Evolutionary conservation across 495 filamentous ascomycete genomes (phyloP).

Genomic region (Aspergillus sclerotioniger): DNA sequence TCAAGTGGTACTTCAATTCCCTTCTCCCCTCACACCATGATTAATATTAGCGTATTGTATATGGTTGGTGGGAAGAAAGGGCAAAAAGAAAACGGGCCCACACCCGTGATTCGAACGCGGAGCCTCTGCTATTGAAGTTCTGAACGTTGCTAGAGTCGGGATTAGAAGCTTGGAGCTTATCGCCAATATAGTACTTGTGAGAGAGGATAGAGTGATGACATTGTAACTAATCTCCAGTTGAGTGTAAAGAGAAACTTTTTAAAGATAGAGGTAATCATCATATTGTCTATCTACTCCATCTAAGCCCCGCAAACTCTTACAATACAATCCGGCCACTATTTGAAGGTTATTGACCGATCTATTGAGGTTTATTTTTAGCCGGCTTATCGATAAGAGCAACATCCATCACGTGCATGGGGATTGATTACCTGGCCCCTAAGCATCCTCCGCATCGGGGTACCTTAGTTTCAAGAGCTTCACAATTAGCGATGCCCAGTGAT

Average conservation of each 20-base stretch:
- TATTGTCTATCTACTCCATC: no score
- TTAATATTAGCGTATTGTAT: no score
- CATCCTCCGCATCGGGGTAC: constrained; percentile 12
- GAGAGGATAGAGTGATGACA: background rate
- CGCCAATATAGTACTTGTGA: background rate
- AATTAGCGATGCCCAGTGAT: constrained; percentile 47
- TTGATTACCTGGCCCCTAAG: constrained; percentile 21
- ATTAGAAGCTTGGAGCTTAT: background rate
- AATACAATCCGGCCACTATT: background rate
- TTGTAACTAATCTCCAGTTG: background rate
- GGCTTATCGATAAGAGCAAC: constrained; percentile 22
- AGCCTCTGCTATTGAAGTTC: background rate
- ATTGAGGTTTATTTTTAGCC: constrained; percentile 4
- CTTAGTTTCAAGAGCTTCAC: constrained; percentile 10
- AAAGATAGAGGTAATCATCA: background rate
- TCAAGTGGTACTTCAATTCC: no score
- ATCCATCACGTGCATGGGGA: constrained; percentile 19
- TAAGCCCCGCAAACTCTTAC: background rate
- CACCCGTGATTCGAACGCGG: no score
- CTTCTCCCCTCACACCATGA: no score
- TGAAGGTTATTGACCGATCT: constrained; percentile 4
- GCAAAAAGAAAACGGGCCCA: no score
- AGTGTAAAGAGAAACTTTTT: background rate
- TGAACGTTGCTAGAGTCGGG: background rate
- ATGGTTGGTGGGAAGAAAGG: no score